Percentiles rank a stretch among this genome's conserved stretches.
phyloP scores from a whole-genome alignment of 2,329 filamentous ascomycete species.

The Sporothrix variecibatus region DNA sequence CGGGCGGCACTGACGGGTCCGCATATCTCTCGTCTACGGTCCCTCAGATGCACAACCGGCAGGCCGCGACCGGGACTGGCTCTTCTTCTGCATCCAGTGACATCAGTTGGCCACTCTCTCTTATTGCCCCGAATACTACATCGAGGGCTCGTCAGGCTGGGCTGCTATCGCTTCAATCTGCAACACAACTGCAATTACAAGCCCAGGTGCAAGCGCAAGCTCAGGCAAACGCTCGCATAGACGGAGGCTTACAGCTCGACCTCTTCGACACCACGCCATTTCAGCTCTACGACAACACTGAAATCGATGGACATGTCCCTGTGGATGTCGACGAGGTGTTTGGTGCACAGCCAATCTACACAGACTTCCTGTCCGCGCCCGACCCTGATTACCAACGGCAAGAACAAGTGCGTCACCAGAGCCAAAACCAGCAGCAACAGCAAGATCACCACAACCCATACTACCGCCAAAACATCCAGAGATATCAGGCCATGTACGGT shows the following conservation, averaged over 20 bases:
- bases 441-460: background rate
- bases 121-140: background rate
- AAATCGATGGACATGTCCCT: background rate
- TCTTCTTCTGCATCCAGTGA: background rate
- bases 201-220: background rate
- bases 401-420: background rate
- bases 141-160: background rate
- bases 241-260: background rate
- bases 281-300: background rate
- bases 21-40: background rate
- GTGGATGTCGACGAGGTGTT: conserved; percentile 14
- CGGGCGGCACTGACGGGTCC: background rate
- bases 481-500: conserved; percentile 2
- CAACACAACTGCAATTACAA: background rate
- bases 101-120: background rate
- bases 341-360: background rate
- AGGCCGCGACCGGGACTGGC: no score
- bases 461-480: background rate
- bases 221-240: background rate
- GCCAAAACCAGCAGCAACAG: background rate
- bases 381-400: conserved; percentile 6
- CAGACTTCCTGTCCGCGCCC: background rate
- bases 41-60: background rate
- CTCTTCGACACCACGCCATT: background rate
- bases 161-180: background rate